These are phyloP conservation scores for Neoboletus magnificus DNA, from an alignment of 768 basidiomycete genomes.

Conservation along the genomic window DNA sequence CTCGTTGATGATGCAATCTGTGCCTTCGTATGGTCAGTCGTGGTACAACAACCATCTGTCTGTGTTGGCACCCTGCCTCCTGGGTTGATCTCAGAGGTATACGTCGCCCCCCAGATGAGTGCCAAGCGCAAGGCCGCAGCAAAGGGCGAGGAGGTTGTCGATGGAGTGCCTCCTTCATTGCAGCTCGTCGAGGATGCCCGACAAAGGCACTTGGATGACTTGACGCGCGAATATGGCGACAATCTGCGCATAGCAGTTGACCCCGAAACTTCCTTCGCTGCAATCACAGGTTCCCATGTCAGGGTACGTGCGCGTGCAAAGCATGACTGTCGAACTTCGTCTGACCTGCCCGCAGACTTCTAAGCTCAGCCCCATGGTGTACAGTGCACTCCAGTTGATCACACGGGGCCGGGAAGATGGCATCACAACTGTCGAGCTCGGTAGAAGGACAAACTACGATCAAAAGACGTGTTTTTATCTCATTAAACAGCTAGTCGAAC, in stretches of 20 bases:
- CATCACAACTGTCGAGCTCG: constrained; percentile 73
- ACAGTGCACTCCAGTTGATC: constrained; percentile 78
- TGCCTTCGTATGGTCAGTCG: constrained; percentile 77
- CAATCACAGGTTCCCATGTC: constrained; percentile 83
- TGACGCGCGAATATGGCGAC: constrained; percentile 57
- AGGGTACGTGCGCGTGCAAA: constrained; percentile 46
- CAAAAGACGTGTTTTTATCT: constrained; percentile 90
- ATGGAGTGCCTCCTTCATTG: constrained; percentile 45
- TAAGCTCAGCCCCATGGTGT: constrained; percentile 82
- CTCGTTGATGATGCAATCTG: constrained; percentile 72
- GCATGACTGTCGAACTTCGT: neutral
- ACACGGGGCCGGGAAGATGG: constrained; percentile 78
- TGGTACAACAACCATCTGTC: constrained; percentile 72
- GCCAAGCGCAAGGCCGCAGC: constrained; percentile 62
- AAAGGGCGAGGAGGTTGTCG: constrained; percentile 47
- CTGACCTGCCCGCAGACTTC: constrained; percentile 49
- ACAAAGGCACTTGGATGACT: constrained; percentile 50
- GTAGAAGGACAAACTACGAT: constrained; percentile 76
- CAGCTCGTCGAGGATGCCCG: constrained; percentile 55
- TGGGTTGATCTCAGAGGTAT: constrained; percentile 62
- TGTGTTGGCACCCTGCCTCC: constrained; percentile 68
- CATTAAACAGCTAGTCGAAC: constrained; percentile 67
- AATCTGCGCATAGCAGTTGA: constrained; percentile 71
- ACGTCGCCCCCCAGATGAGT: constrained; percentile 73
- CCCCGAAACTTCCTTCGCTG: constrained; percentile 68